Base-by-base conservation (phyloP, 2,329 filamentous ascomycete species). In the Fusarium sp. region DNA sequence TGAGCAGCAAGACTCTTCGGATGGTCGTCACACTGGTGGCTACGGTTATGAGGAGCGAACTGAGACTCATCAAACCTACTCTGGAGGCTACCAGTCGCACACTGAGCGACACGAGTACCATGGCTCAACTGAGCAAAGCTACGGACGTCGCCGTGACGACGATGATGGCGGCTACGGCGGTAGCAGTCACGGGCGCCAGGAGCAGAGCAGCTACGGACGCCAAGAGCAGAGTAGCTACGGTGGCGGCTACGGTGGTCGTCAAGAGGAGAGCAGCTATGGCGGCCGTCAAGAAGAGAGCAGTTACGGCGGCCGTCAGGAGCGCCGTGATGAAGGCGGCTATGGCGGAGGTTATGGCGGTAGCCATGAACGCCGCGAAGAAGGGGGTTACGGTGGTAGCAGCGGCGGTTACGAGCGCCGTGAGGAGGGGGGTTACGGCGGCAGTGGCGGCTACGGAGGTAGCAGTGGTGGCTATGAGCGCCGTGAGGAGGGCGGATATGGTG, bases 1-100 rank as follows among this genome's bases (percentile, higher is more conserved):
- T 67, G 89, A 91, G 72, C 85, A 91, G 73, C 82, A 86, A 46
- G 80, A 84, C 34, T 80, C 81, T 40, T 75, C 76, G 7, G 77
- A 77, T 28, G 76, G 78, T 22, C 75, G 78, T 31, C 75, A 76
- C 8, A 79, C 82, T 22, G 78, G 79, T 22, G 85, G 84, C 31
- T 88, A 87, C 68, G 85, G 87, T 40, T 91, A 89, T 70, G 82
- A 91, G 74, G 84, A 91, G 75, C 82, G 73, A 59, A 85, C 83
- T 7, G 87, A 91, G 75, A 84, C 84, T 9, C 84, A 82, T 11
- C 82, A 84, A 19, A 80, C 77, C 8, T 79, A 83, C 53, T 84
- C 84, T 5, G 86, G 87, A 43, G 85, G 87, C 7, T 90, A 88
- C 65, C 82, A 88, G 68, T 86, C 83, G 39, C 61, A 46, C 15